A percentile compares a stretch with the other conserved stretches of the same genome.
These are phyloP conservation scores for Pseudozyma sp. DNA, from an alignment of 1,284 basidiomycete species.

Conservation along the genomic window DNA sequence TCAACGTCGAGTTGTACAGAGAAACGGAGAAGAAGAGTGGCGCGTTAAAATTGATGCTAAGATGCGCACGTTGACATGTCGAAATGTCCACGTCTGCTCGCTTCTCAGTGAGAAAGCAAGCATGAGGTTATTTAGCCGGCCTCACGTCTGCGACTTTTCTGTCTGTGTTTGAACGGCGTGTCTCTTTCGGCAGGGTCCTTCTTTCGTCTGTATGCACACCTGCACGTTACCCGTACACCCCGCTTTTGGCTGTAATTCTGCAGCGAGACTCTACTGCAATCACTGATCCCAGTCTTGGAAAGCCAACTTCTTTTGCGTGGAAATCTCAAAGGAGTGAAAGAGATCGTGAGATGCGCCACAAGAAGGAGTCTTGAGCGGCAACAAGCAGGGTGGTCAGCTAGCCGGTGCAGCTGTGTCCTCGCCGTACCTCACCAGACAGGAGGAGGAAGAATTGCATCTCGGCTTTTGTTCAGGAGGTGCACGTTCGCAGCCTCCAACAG, in stretches of 20 bases:
- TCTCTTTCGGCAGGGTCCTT: background rate
- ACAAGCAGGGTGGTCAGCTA: too few relatives aligned
- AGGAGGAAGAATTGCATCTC: background rate
- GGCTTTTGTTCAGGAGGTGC: conserved; percentile 11
- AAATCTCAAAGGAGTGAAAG: too few relatives aligned
- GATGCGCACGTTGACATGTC: conserved; percentile 39
- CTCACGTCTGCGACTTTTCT: background rate
- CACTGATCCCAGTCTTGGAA: too few relatives aligned
- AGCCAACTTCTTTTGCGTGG: too few relatives aligned
- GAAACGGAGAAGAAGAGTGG: background rate
- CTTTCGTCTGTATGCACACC: background rate
- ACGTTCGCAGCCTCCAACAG: conserved; percentile 27
- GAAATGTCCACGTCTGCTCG: conserved; percentile 28
- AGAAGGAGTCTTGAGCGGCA: too few relatives aligned
- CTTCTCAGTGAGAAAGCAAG: too few relatives aligned
- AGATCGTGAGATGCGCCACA: too few relatives aligned
- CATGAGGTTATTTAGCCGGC: conserved; percentile 4
- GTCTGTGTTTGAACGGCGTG: background rate
- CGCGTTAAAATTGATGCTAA: conserved; percentile 7
- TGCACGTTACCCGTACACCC: background rate
- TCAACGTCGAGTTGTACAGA: background rate
- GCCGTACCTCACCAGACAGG: background rate
- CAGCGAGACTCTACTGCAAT: too few relatives aligned
- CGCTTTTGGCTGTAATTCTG: background rate
- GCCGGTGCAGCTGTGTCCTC: too few relatives aligned